Conservation (phyloP, 2,329 filamentous ascomycete genomes). For the Aureobasidium sp. region DNA sequence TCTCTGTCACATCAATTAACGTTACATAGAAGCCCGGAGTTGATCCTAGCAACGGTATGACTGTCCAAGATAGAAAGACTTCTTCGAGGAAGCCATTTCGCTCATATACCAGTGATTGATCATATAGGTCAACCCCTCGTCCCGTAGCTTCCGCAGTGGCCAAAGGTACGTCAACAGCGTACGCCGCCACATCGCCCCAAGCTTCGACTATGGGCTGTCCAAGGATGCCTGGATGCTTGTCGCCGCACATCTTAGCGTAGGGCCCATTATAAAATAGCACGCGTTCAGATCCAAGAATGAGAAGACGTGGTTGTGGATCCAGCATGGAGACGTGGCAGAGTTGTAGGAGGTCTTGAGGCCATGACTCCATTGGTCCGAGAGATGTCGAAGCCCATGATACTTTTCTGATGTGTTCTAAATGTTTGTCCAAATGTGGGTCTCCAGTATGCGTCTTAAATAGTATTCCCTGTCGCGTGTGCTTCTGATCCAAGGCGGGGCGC, state of each 20-base stretch:
- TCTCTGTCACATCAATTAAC: conserved; percentile 10
- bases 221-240: conserved; percentile 9
- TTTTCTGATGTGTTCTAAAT: not conserved
- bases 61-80: conserved; percentile 10
- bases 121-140: not conserved
- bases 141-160: not conserved
- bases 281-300: conserved; percentile 11
- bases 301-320: conserved; percentile 10
- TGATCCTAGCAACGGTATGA: conserved; percentile 3
- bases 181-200: not conserved
- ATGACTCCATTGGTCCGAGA: conserved; percentile 9
- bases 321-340: conserved; percentile 10
- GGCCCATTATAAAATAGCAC: conserved; percentile 13
- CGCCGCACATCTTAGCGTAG: conserved; percentile 9
- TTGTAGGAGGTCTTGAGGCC: conserved; percentile 12
- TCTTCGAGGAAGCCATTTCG: conserved; percentile 11
- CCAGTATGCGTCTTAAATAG: not conserved
- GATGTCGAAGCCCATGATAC: conserved; percentile 13
- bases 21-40: not conserved
- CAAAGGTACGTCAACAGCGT: not conserved
- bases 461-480: not conserved
- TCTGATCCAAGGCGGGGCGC: not conserved
- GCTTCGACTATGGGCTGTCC: not conserved
- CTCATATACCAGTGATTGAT: not conserved
- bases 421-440: not conserved